These are phyloP conservation scores for Stagonosporopsis cucurbitacearum DNA, from an alignment of 2,329 filamentous ascomycete genomes.

Conservation along the genomic window DNA sequence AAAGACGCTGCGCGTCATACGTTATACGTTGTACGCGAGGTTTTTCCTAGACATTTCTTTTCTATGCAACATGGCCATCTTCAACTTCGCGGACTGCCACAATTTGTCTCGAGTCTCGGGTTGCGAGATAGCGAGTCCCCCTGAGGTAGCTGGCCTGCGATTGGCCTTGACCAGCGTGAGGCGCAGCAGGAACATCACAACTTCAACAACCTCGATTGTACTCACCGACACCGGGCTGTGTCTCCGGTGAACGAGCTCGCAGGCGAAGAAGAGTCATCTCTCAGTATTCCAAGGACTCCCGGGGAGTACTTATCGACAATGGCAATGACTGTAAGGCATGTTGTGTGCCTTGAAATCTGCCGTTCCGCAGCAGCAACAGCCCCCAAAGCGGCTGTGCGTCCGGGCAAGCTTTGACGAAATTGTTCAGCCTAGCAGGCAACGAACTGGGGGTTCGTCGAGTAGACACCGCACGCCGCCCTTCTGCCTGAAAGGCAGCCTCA, in stretches of 20 bases:
- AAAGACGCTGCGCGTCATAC: slow-evolving; percentile 27
- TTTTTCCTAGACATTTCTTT: slow-evolving; percentile 3
- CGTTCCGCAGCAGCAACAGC: slow-evolving; percentile 25
- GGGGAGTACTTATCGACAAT: slow-evolving; percentile 38
- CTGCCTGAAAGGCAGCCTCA: slow-evolving; percentile 34
- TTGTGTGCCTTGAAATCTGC: slow-evolving; percentile 40
- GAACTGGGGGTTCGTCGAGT: slow-evolving; percentile 34
- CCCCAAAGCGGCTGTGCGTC: slow-evolving; percentile 38
- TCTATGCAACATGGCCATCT: neutral
- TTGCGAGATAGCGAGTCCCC: slow-evolving; percentile 5
- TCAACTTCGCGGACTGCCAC: slow-evolving; percentile 12
- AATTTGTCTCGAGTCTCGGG: slow-evolving; percentile 16
- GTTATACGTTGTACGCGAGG: slow-evolving; percentile 29
- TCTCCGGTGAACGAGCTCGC: slow-evolving; percentile 36
- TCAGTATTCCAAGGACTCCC: slow-evolving; percentile 29
- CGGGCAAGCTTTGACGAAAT: slow-evolving; percentile 24
- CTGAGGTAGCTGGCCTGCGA: slow-evolving; percentile 4
- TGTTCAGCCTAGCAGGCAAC: slow-evolving; percentile 39
- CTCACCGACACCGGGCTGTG: slow-evolving; percentile 36
- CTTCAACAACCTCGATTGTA: slow-evolving; percentile 17
- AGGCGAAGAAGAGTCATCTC: slow-evolving; percentile 26
- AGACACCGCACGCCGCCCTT: slow-evolving; percentile 24
- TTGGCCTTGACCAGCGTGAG: slow-evolving; percentile 13
- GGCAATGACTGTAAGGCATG: slow-evolving; percentile 14
- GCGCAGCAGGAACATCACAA: slow-evolving; percentile 31